phyloP scores from a whole-genome alignment of 352 stramenopile genomes.

The Phytophthora nicotianae region DNA sequence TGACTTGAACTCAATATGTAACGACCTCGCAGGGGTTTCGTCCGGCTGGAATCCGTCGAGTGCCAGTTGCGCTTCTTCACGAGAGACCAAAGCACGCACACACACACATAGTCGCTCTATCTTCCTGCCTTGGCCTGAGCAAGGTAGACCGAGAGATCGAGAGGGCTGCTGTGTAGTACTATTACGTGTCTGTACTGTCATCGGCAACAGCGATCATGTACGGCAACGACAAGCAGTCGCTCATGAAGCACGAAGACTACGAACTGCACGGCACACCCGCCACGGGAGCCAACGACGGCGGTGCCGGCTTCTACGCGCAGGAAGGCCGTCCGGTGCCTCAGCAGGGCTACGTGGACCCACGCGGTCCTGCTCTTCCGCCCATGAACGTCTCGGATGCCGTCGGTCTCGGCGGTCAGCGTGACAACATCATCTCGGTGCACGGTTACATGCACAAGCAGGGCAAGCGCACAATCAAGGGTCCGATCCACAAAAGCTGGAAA shows the following conservation, averaged over 20 bases:
- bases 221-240: conserved; percentile 42
- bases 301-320: conserved; percentile 47
- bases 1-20: conserved; percentile 21
- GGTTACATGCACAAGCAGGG: conserved; percentile 91
- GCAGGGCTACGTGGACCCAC: conserved; percentile 70
- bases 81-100: conserved; percentile 26
- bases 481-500: conserved; percentile 89
- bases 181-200: conserved; percentile 3
- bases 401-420: conserved; percentile 51
- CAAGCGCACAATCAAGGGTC: conserved; percentile 87
- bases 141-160: conserved; percentile 1
- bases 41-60: conserved; percentile 1
- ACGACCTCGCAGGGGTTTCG: conserved; percentile 32
- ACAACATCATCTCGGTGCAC: conserved; percentile 90
- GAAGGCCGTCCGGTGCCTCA: conserved; percentile 57
- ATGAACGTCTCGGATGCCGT: conserved; percentile 80
- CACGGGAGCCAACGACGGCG: conserved; percentile 54
- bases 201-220: conserved; percentile 40
- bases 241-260: conserved; percentile 59
- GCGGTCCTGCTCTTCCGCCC: conserved; percentile 60
- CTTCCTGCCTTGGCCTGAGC: conserved; percentile 6
- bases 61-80: conserved; percentile 44
- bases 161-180: conserved; percentile 23
- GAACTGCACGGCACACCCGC: conserved; percentile 62
- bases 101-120: conserved; percentile 6